A percentile compares a stretch with the other conserved stretches of the same genome.
Conservation (phyloP, 352 stramenopile genomes). For the Aphanomyces cochlioides region DNA sequence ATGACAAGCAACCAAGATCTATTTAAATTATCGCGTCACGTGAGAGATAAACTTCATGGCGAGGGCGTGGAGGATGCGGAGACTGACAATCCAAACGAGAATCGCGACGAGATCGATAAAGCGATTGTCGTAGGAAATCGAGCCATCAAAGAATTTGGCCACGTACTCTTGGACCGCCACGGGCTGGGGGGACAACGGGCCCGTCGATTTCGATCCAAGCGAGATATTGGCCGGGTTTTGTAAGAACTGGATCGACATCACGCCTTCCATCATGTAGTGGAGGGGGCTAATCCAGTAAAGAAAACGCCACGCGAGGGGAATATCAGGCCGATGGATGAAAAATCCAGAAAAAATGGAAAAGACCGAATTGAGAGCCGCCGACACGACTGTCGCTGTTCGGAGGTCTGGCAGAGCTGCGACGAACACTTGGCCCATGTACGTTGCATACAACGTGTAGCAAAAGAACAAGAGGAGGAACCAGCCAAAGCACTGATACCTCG, state of each 20-base stretch:
- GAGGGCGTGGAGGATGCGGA: constrained; percentile 13
- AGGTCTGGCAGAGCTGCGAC: constrained; percentile 15
- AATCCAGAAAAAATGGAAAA: constrained; percentile 33
- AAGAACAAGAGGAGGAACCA: constrained; percentile 30
- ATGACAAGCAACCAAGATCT: not conserved
- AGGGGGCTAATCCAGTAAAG: constrained; percentile 30
- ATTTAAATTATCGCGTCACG: not conserved
- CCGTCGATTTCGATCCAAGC: constrained; percentile 22
- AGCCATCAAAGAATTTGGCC: constrained; percentile 13
- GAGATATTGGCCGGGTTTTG: constrained; percentile 16
- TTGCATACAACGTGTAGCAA: constrained; percentile 29
- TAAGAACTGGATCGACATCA: constrained; percentile 28
- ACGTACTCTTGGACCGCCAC: constrained; percentile 12
- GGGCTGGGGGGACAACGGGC: constrained; percentile 11
- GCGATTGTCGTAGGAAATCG: constrained; percentile 26
- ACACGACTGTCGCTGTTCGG: constrained; percentile 16
- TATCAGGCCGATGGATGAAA: constrained; percentile 29
- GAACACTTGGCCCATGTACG: constrained; percentile 26
- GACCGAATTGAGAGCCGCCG: constrained; percentile 17
- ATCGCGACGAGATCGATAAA: constrained; percentile 18
- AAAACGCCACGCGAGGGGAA: constrained; percentile 18
- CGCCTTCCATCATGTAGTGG: constrained; percentile 30
- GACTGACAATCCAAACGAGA: constrained; percentile 10
- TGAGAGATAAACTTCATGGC: constrained; percentile 15
- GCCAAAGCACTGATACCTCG: constrained; percentile 29